Evolutionary conservation across 352 stramenopile species (phyloP), one percentile per base, ranked within the genome.

Genomic region (Globisporangium echinulatum): DNA sequence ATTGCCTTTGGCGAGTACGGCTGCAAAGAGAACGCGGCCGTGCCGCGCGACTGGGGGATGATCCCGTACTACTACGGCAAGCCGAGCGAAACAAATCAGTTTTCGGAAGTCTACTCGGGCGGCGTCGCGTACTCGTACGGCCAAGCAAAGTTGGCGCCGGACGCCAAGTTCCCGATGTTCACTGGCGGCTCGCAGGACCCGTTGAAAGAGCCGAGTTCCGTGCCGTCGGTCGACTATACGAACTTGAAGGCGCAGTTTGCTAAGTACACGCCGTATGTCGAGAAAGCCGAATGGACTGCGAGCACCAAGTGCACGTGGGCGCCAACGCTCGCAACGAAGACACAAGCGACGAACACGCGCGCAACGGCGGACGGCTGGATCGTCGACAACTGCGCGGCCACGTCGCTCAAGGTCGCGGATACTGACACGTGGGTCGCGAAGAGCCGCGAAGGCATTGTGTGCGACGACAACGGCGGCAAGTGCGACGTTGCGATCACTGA

Each of bases 111-210:
- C 42, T 95, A 82, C 66, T 95, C 85, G 5, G 85, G 85, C 50
- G 85, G 85, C 56, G 59, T 92, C 42, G 85, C 84, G 36, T 95
- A 95, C 56, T 93, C 85, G 50, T 95, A 88, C 60, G 85, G 85
- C 60, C 72, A 95, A 80, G 85, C 85, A 5, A 92, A 90, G 54
- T 69, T 95, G 46, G 64, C 68, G 7, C 64, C 55, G 15, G 81
- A 80, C 52, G 90, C 85, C 14, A 56, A 56, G 51, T 56, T 56
- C 51, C 51, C 51, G 15, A 56, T 56, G 51, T 56, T 47, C n/a
- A 56, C 51, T 5, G 52, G 50, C 37, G 56, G 42, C n/a, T 87
- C 77, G 48, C 75, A 73, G n/a, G 70, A 90, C 59, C 77, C 85
- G 19, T 64, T 86, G 55, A 63, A 69, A 36, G 75, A 78, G 13